Conservation (phyloP, 1,284 basidiomycete species). For the Neonothopanus nambi region DNA sequence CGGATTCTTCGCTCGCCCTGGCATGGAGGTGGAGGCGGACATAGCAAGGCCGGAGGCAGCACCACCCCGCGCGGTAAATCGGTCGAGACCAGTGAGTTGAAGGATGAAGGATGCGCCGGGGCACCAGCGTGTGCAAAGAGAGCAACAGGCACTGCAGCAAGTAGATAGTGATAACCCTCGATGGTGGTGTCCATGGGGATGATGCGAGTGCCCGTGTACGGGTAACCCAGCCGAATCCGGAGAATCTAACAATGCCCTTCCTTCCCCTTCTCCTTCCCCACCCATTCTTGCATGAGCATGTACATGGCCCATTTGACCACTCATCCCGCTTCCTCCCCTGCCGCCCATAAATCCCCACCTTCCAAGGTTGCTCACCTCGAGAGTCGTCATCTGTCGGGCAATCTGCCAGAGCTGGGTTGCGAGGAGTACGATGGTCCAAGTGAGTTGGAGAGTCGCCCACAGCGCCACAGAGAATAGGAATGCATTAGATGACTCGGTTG, state of each 20-base stretch:
- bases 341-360: conserved; percentile 98
- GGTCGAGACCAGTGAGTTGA: conserved; percentile 88
- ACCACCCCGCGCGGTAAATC: conserved; percentile 84
- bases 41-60: conserved; percentile 81
- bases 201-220: not conserved
- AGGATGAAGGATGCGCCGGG: conserved; percentile 66
- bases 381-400: conserved; percentile 91
- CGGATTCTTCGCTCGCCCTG: conserved; percentile 77
- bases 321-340: conserved; percentile 71
- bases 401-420: conserved; percentile 91
- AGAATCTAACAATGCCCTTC: conserved; percentile 35
- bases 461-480: conserved; percentile 81
- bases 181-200: conserved; percentile 31
- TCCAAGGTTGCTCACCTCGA: conserved; percentile 94
- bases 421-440: conserved; percentile 90
- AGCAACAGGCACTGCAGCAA: conserved; percentile 25
- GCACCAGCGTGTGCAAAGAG: conserved; percentile 33
- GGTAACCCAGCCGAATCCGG: conserved; percentile 5
- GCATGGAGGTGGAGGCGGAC: conserved; percentile 26
- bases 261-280: conserved; percentile 38
- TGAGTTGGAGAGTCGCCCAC: conserved; percentile 91
- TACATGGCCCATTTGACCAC: conserved; percentile 70
- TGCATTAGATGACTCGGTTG: conserved; percentile 59
- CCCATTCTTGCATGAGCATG: conserved; percentile 35
- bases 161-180: conserved; percentile 33